Evolutionary conservation across 2,329 filamentous ascomycete genomes (phyloP).

Genomic region (Sclerotinia subarctica): DNA sequence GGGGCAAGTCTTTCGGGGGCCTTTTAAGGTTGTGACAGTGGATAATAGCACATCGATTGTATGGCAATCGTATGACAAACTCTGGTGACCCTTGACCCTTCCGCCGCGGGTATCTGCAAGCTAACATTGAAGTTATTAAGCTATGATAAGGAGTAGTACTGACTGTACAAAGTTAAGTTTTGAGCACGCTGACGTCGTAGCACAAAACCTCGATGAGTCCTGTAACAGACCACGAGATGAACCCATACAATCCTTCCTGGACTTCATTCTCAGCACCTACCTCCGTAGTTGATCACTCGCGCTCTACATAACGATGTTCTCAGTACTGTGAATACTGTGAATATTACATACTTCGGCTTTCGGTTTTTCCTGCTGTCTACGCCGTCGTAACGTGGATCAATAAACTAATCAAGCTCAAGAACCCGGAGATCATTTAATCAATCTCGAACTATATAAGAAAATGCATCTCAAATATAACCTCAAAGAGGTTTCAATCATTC

Average conservation of each 20-base stretch:
- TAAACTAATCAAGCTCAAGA: not conserved
- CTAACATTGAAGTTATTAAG: not conserved
- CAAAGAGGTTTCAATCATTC: not conserved
- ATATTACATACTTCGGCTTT: not conserved
- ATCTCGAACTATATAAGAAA: not conserved
- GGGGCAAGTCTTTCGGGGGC: not conserved
- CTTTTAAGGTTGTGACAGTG: not conserved
- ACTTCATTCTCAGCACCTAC: not conserved
- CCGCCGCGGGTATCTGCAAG: not conserved
- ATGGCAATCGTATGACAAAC: not conserved
- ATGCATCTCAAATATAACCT: not conserved
- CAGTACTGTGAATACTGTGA: not conserved
- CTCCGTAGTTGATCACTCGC: not conserved
- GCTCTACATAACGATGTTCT: not conserved
- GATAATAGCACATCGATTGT: not conserved
- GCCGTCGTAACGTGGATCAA: slow-evolving; percentile 13
- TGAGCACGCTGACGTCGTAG: not conserved
- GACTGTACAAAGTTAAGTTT: too few species aligned
- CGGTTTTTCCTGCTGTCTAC: not conserved
- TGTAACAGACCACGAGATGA: slow-evolving; percentile 11
- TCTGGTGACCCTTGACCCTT: not conserved
- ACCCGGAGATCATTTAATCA: slow-evolving; percentile 10
- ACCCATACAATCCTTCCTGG: not conserved
- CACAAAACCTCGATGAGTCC: slow-evolving; percentile 1
- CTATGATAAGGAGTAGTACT: not conserved